phyloP scores from a whole-genome alignment of 345 rosid genomes.

The Clausena lansium region DNA sequence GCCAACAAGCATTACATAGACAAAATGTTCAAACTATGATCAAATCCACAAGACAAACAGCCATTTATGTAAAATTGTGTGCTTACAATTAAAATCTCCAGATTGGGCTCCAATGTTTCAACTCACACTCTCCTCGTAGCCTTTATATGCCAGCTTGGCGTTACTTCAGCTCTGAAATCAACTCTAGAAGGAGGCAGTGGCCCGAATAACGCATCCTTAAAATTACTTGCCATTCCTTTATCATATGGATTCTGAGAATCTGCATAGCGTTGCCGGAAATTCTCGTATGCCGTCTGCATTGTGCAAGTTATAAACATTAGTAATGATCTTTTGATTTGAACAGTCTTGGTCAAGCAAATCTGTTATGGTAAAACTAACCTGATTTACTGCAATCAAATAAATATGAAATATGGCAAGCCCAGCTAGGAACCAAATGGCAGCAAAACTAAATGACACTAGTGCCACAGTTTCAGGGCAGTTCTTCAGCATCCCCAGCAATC shows the following conservation, averaged over 20 bases:
- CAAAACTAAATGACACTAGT: conserved; percentile 26
- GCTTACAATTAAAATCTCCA: neutral
- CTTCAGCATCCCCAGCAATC: conserved; percentile 27
- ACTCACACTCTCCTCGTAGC: conserved; percentile 5
- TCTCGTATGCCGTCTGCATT: conserved; percentile 40
- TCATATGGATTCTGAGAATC: conserved; percentile 28
- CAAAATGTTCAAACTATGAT: neutral
- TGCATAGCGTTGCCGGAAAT: conserved; percentile 22
- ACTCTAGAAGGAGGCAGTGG: conserved; percentile 29
- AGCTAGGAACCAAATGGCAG: conserved; percentile 31
- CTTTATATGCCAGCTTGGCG: conserved; percentile 6
- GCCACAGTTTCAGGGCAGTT: conserved; percentile 33
- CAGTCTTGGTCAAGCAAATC: neutral
- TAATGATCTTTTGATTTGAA: neutral
- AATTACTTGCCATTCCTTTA: conserved; percentile 26
- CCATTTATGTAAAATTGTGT: neutral
- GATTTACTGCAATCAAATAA: conserved; percentile 31
- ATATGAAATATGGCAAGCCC: conserved; percentile 32
- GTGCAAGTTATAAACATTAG: neutral
- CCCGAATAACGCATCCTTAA: conserved; percentile 23
- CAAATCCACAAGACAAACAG: neutral
- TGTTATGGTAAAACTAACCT: conserved; percentile 18
- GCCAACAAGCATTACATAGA: neutral
- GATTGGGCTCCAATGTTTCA: neutral
- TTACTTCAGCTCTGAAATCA: conserved; percentile 35